Evolutionary conservation across 2,329 filamentous ascomycete species (phyloP), one percentile per base, ranked within the genome.

Genomic region (Fusarium sacchari): DNA sequence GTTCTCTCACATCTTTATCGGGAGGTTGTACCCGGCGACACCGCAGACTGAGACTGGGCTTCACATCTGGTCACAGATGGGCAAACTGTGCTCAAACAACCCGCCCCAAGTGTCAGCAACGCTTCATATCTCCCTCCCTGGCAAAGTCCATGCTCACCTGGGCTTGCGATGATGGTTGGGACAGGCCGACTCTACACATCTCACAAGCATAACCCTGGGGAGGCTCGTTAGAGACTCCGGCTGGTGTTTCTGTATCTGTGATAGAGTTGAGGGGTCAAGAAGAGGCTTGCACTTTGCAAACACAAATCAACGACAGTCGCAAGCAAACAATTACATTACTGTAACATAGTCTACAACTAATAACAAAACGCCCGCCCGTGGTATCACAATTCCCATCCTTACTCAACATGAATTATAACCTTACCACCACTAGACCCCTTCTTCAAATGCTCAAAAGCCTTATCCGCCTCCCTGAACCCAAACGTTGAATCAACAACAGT

Each of bases 391-490:
- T 20, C 22, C 18, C 26, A 39, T 26, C 28, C 30, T 20, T 71
- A 64, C 15, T 60, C 61, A 56, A 79, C 73, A 9, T 71, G 71
- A 34, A 84, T 75, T 42, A 92, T 83, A 73, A 93, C 82, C 83
- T 93, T 93, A 1, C 91, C 91, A 58, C 82, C 87, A 8, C 87
- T 83, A n/a, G 88, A 84, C 0, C 88, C 88, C 6, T 85, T 87
- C 81, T 89, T 90, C 75, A 92, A 77, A 69, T 85, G 87, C 79
- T 87, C 85, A 80, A 88, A 91, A 6, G 90, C 91, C 76, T 87
- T 83, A 2, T 83, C 81, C 5, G 84, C 86, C 62, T 92, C 86
- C 24, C 88, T 86, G 77, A 91, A 90, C 28, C 84, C 83, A 74
- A 86, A 91, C 5, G 83, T 83, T 39, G 84, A 83, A 77, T 91